Evolutionary conservation across 2,329 filamentous ascomycete species (phyloP), one percentile per base, ranked within the genome.

Genomic region (Orbilia quercus): DNA sequence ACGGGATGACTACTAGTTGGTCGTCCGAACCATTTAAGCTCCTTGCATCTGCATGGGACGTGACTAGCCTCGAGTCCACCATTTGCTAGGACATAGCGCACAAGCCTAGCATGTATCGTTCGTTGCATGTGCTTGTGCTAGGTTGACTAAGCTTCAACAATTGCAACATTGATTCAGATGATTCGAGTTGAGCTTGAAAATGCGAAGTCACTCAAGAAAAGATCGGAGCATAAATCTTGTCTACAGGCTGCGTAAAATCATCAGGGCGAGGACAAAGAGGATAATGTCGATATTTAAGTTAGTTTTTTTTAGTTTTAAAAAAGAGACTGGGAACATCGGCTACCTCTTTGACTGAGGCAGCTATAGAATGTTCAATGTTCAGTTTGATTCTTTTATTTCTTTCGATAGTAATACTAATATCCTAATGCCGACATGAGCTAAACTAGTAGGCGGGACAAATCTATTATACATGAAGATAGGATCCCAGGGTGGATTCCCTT

Each of bases 391-490:
- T 38, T 25, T 44, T 18, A 25, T 53, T 36, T 18, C 22, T 53
- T 36, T 18, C 12, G 28, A 34, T 16, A 36, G 7, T 36, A 55
- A 11, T 42, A 42, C 40, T 40, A 18, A 18, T 42, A 57, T 57
- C 36, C 22, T 47, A 48, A 48, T 59, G 25, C 25, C 34, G 18
- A 54, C n/a, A n/a, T n/a, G 7, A 14, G 12, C 42, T 20, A 45
- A 45, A 47, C 40, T 28, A 40, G 38, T 42, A 11, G 34, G 23
- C 16, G 34, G 48, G 9, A 48, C 40, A 53, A 73, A 72, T 59
- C 69, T 73, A 73, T 55, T 73, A 60, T 73, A 73, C 69, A 73
- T 73, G 69, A 73, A 73, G 59, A 40, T 50, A 54, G 36, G 6
- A 34, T 54, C 50, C 48, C 51, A 14, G 25, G 48, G 11, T 20